These are phyloP conservation scores for Yarrowia sp. DNA, from an alignment of 805 yeast genomes.

Conservation along the genomic window DNA sequence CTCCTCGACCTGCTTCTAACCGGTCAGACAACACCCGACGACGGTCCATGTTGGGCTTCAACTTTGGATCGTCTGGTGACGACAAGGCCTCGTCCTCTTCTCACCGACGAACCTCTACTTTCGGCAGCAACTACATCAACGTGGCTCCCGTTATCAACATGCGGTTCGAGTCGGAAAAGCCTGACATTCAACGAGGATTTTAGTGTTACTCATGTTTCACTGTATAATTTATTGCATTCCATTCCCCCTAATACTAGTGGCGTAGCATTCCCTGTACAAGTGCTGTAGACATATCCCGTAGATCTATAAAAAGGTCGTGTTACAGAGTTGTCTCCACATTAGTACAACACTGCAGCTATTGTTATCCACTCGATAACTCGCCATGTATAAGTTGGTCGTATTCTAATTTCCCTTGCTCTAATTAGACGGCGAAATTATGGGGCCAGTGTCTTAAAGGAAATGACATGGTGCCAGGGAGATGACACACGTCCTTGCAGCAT, in stretches of 20 bases:
- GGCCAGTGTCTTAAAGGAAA: not conserved
- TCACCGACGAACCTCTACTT: constrained; percentile 7
- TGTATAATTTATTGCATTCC: constrained; percentile 26
- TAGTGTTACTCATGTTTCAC: constrained; percentile 14
- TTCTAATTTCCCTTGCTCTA: not conserved
- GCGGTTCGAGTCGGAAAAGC: constrained; percentile 33
- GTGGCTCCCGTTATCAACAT: constrained; percentile 31
- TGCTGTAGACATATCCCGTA: too few species aligned
- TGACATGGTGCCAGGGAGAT: not conserved
- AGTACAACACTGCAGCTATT: not conserved
- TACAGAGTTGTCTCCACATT: too few species aligned
- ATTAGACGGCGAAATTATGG: not conserved
- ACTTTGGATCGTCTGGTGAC: constrained; percentile 2
- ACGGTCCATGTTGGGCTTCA: constrained; percentile 28
- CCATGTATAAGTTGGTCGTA: too few species aligned
- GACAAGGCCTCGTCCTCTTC: not conserved
- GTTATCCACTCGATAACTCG: not conserved
- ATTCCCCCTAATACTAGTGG: not conserved
- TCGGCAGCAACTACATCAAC: constrained; percentile 7
- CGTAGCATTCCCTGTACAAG: too few species aligned
- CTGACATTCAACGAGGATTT: constrained; percentile 23
- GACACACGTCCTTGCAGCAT: not conserved
- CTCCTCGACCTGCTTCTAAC: constrained; percentile 3
- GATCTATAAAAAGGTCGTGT: too few species aligned
- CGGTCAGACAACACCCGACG: constrained; percentile 18